Evolutionary conservation across 2,329 filamentous ascomycete genomes (phyloP), one percentile per base, ranked within the genome.

Genomic region (Botrytis aclada): DNA sequence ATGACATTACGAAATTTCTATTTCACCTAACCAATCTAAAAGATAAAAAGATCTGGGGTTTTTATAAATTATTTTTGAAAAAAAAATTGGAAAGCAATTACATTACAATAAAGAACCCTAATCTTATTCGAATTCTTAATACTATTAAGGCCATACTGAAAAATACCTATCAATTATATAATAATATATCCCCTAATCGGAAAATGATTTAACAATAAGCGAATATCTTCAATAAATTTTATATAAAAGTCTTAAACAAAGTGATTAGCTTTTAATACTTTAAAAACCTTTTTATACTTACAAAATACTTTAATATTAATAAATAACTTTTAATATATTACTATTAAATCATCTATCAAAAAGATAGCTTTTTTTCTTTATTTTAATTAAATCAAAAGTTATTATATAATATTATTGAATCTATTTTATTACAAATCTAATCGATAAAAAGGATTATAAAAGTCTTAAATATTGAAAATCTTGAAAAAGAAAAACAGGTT

Each of bases 11-110:
- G 3, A 32, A 32, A 20, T 77, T 76, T 63, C 67, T 22, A 34
- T 71, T 25, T 58, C 51, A 74, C 25, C 14, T 72, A 18, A 34
- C n/a, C 39, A 61, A 10, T 25, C 41, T 74, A 29, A 62, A 69
- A 47, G 73, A 76, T 45, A 47, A 71, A 37, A 70, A 75, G 72
- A 74, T 75, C 66, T 58, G n/a, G 63, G 14, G 43, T 56, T 73
- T 63, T 20, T 76, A 77, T 47, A 71, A 75, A 66, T 72, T 74
- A 51, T 72, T 41, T 51, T 56, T 22, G 29, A 73, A 75, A 69
- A 73, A 71, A 60, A 66, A 72, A 45, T 37, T 69, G 4, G 61
- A 75, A 47, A 39, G 32, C 9, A 63, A 39, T 51, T 22, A 29
- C 41, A 34, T 70, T 51, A 54, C 62, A 56, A 56, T 63, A 65